phyloP scores from a whole-genome alignment of 2,329 filamentous ascomycete genomes.

The Penicillium vulpinum region DNA sequence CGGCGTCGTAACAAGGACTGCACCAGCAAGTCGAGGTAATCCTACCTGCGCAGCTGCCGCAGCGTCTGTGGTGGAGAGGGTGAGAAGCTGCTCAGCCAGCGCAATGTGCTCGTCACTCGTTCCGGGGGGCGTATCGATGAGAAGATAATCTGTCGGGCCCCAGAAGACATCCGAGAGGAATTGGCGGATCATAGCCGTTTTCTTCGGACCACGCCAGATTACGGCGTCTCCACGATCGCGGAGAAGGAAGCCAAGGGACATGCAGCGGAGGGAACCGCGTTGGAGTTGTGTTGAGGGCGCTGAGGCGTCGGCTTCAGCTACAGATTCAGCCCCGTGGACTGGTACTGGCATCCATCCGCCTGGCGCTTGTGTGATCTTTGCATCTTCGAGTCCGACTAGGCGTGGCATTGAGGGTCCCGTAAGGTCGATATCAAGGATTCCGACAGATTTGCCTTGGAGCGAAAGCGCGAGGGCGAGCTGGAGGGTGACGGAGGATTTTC shows the following conservation, averaged over 20 bases:
- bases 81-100: slow-evolving; percentile 78
- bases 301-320: slow-evolving; percentile 12
- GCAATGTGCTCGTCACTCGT: slow-evolving; percentile 98
- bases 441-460: slow-evolving; percentile 81
- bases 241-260: slow-evolving; percentile 91
- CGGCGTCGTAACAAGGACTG: slow-evolving; percentile 92
- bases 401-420: slow-evolving; percentile 95
- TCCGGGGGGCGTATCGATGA: slow-evolving; percentile 94
- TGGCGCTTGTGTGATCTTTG: slow-evolving; percentile 87
- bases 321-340: slow-evolving; percentile 64
- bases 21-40: slow-evolving; percentile 71
- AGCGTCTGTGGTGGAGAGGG: slow-evolving; percentile 36
- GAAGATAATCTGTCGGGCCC: slow-evolving; percentile 81
- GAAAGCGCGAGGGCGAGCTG: slow-evolving; percentile 90
- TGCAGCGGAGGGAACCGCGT: slow-evolving; percentile 59
- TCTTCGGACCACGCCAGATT: slow-evolving; percentile 97
- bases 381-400: slow-evolving; percentile 84
- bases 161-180: slow-evolving; percentile 91
- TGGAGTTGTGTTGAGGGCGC: slow-evolving; percentile 14
- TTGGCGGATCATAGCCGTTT: slow-evolving; percentile 97
- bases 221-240: slow-evolving; percentile 83
- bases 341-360: slow-evolving; percentile 89
- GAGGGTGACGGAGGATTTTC: slow-evolving; percentile 96
- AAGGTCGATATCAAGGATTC: slow-evolving; percentile 92
- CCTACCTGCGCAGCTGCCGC: slow-evolving; percentile 16